Evolutionary conservation across 805 yeast species (phyloP).

Genomic region (Kuraishia borneana): DNA sequence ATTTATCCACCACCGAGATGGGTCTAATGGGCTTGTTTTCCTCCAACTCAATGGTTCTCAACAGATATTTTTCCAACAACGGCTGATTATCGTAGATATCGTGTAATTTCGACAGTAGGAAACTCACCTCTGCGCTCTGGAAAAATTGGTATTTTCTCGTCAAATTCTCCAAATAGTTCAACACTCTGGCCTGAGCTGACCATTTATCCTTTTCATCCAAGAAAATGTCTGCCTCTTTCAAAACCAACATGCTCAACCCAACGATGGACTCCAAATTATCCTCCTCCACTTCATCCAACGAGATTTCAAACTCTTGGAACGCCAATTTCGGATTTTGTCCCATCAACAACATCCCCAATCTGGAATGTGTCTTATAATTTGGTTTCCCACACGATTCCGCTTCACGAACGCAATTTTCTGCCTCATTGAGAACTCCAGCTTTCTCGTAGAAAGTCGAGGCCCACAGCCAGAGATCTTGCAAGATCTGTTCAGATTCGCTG

Average conservation of each 20-base stretch:
- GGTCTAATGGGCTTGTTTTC: constrained; percentile 45
- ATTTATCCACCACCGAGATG: constrained; percentile 2
- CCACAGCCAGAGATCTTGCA: constrained; percentile 69
- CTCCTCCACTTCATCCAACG: constrained; percentile 34
- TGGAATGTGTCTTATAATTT: constrained; percentile 35
- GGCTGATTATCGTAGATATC: constrained; percentile 18
- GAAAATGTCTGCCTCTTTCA: constrained; percentile 32
- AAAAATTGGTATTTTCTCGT: constrained; percentile 27
- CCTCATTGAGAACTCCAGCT: constrained; percentile 42
- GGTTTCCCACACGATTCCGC: constrained; percentile 42
- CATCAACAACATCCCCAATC: constrained; percentile 34
- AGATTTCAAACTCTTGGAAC: constrained; percentile 53
- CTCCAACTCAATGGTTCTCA: constrained; percentile 57
- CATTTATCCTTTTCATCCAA: constrained; percentile 42
- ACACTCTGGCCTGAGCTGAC: constrained; percentile 51
- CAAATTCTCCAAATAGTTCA: constrained; percentile 29
- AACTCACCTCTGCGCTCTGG: constrained; percentile 53
- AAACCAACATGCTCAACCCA: constrained; percentile 41
- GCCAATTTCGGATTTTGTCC: constrained; percentile 26
- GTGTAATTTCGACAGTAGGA: constrained; percentile 51
- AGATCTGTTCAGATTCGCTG: constrained; percentile 15
- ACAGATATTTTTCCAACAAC: constrained; percentile 34
- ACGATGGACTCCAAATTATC: constrained; percentile 39
- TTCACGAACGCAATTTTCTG: constrained; percentile 63
- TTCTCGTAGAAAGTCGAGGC: constrained; percentile 53